Evolutionary conservation across 1,284 basidiomycete species (phyloP).

Genomic region (Puccinia horiana): DNA sequence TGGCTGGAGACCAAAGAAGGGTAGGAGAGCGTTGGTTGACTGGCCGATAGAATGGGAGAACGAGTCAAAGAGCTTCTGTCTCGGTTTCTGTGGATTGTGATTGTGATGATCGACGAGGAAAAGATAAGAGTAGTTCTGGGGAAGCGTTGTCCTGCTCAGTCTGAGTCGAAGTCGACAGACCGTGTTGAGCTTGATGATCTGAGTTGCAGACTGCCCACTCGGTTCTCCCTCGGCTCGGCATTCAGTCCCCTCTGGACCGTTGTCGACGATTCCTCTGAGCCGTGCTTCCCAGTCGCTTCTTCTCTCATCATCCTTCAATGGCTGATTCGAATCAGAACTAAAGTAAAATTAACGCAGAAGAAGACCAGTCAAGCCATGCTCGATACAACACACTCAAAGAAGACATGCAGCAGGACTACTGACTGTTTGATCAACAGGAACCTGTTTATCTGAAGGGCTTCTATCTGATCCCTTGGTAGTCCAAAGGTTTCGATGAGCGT

Average conservation of each 20-base stretch:
- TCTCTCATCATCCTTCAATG: neutral
- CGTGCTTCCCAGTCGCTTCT: neutral
- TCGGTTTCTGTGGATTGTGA: neutral
- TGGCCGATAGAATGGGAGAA: neutral
- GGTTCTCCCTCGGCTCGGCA: neutral
- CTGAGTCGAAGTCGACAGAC: neutral
- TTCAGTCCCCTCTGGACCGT: neutral
- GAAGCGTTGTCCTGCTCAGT: neutral
- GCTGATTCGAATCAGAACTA: neutral
- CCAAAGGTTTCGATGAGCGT: slow-evolving; percentile 7
- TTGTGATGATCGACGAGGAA: neutral
- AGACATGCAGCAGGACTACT: neutral
- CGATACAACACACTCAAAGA: neutral
- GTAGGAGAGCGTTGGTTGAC: neutral
- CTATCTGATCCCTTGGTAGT: neutral
- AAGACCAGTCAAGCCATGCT: neutral
- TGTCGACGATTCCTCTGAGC: neutral
- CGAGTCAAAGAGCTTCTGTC: neutral
- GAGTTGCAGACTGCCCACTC: neutral
- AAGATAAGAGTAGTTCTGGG: neutral
- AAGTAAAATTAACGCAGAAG: neutral
- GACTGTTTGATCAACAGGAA: slow-evolving; percentile 7
- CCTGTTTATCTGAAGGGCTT: neutral
- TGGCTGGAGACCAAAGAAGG: neutral
- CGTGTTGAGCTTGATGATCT: neutral